These are phyloP conservation scores for Stachybotrys echinatus DNA, from an alignment of 2,329 filamentous ascomycete genomes.

Conservation along the genomic window DNA sequence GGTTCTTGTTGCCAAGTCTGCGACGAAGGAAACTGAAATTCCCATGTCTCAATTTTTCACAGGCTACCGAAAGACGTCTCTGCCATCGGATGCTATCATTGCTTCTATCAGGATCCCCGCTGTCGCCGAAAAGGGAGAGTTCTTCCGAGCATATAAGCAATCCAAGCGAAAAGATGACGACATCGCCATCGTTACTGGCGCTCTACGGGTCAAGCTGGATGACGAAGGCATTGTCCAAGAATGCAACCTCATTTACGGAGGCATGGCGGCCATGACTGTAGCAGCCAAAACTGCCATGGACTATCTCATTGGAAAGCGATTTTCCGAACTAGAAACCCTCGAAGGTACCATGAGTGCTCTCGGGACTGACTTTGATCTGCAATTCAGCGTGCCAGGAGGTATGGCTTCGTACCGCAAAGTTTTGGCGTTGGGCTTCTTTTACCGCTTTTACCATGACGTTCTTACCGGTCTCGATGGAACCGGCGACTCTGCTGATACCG, in stretches of 20 bases:
- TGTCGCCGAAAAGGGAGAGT: constrained; percentile 70
- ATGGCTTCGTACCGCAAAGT: constrained; percentile 97
- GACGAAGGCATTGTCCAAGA: constrained; percentile 65
- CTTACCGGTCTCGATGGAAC: constrained; percentile 54
- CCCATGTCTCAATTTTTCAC: constrained; percentile 91
- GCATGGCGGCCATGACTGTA: constrained; percentile 91
- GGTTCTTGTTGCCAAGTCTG: constrained; percentile 73
- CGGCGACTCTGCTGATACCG: constrained; percentile 52
- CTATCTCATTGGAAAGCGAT: constrained; percentile 71
- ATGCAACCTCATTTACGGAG: constrained; percentile 82
- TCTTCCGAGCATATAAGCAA: constrained; percentile 89
- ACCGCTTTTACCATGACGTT: constrained; percentile 91
- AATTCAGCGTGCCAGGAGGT: constrained; percentile 87
- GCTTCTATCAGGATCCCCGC: constrained; percentile 81
- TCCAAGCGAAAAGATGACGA: constrained; percentile 97
- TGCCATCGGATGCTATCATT: constrained; percentile 78
- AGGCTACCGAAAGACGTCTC: constrained; percentile 79
- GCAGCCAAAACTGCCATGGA: constrained; percentile 72
- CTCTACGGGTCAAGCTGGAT: constrained; percentile 68
- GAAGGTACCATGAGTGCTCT: constrained; percentile 87
- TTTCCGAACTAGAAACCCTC: constrained; percentile 75
- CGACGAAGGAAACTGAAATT: constrained; percentile 71
- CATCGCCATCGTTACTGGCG: constrained; percentile 93
- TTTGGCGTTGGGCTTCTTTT: constrained; percentile 89
- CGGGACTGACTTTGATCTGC: constrained; percentile 83